These are phyloP conservation scores for Schwanniomyces pseudopolymorphus DNA, from an alignment of 805 yeast species.

Conservation along the genomic window DNA sequence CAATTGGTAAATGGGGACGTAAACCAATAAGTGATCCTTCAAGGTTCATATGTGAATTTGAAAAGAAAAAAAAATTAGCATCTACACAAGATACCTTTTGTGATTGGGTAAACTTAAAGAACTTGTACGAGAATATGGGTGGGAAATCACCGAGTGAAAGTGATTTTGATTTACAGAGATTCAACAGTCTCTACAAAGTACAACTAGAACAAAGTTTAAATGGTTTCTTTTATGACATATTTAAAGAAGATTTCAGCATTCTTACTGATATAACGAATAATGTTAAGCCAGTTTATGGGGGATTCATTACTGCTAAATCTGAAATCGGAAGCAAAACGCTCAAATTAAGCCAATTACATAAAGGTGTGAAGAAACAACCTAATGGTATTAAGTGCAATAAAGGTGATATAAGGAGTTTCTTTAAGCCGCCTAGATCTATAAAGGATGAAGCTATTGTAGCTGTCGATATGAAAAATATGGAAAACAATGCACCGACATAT, in stretches of 20 bases:
- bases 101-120: slow-evolving; percentile 10
- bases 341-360: not conserved
- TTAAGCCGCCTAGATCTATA: not conserved
- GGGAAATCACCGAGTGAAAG: slow-evolving; percentile 1
- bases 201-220: slow-evolving; percentile 10
- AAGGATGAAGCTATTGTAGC: not conserved
- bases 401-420: not conserved
- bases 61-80: slow-evolving; percentile 6
- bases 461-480: not conserved
- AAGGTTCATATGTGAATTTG: slow-evolving; percentile 22
- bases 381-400: not conserved
- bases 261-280: not conserved
- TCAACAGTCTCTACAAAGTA: slow-evolving; percentile 11
- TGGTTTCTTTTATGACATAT: slow-evolving; percentile 8
- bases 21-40: slow-evolving; percentile 22
- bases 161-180: slow-evolving; percentile 10
- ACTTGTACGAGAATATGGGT: slow-evolving; percentile 16
- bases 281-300: not conserved
- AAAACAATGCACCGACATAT: not conserved
- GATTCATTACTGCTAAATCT: slow-evolving; percentile 1
- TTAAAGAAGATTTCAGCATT: slow-evolving; percentile 2
- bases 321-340: not conserved
- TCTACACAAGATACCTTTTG: slow-evolving; percentile 18
- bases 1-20: slow-evolving; percentile 18
- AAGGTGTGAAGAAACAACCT: not conserved